Base-by-base conservation (phyloP, 139 green algal species). In the Chlamydomonas incerta region DNA sequence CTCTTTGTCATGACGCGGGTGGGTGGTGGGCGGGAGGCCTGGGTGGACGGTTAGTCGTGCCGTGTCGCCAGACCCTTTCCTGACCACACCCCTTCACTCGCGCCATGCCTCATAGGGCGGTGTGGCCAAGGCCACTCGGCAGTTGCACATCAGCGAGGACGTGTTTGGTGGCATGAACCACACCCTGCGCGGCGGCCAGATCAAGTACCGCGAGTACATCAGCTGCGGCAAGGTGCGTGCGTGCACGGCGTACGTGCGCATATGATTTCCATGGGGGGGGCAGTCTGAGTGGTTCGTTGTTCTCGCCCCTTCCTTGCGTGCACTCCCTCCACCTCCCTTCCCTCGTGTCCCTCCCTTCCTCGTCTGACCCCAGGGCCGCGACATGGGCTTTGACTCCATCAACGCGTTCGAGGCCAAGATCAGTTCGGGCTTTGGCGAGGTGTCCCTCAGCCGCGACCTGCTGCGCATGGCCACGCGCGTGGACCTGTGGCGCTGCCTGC, bases 301-400 rank as follows among this genome's bases (percentile, higher is more conserved):
- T n/a, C n/a, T n/a, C n/a, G n/a, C n/a, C n/a, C n/a, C n/a, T n/a
- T n/a, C n/a, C n/a, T n/a, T n/a, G n/a, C n/a, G n/a, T n/a, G n/a
- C n/a, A n/a, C n/a, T n/a, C n/a, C n/a, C n/a, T n/a, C 41, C 41
- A 50, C 41, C 41, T 8, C 41, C 5, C 41, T 50, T 50, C 41
- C 5, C 41, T 50, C 41, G n/a, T n/a, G n/a, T n/a, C n/a, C n/a
- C n/a, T n/a, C n/a, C n/a, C n/a, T n/a, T n/a, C n/a, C n/a, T n/a
- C n/a, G n/a, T n/a, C n/a, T n/a, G n/a, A n/a, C n/a, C n/a, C 8
- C 41, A 98, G 93, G 95, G 95, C 52, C 90, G 95, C 37, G 96
- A 98, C 89, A 96, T 98, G 92, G 95, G 95, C 58, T 96, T 98
- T 65, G 96, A 96, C 62, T 96, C 94, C 60, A 97, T 98, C 87